Conservation (phyloP, 345 rosid species). For the Salix caprea region DNA sequence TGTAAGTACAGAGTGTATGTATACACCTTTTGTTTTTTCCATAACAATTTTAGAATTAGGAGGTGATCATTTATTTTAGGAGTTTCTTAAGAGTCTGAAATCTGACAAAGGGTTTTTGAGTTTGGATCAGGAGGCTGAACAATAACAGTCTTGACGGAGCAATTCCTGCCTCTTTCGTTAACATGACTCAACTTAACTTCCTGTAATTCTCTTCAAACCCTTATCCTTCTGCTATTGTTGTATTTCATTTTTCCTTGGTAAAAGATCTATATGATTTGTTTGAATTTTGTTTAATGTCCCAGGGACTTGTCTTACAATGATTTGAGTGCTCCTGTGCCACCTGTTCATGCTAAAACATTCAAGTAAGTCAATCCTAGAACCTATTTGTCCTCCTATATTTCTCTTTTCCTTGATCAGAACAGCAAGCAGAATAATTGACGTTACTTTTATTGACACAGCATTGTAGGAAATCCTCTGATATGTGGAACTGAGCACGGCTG, state of each 20-base stretch:
- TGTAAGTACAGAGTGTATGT: constrained; percentile 42
- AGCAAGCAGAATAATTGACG: not conserved
- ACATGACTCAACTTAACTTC: constrained; percentile 74
- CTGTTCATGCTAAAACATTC: constrained; percentile 32
- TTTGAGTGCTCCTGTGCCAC: constrained; percentile 37
- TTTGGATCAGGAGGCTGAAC: constrained; percentile 64
- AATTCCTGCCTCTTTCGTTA: constrained; percentile 66
- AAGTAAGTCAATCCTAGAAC: constrained; percentile 41
- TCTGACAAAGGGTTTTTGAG: constrained; percentile 3
- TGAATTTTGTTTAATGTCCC: not conserved
- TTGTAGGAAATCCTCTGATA: constrained; percentile 76
- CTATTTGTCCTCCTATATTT: constrained; percentile 1
- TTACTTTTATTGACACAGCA: constrained; percentile 36
- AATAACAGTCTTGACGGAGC: constrained; percentile 67
- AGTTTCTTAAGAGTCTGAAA: constrained; percentile 3
- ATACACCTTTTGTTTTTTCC: not conserved
- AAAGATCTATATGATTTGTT: not conserved
- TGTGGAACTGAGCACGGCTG: constrained; percentile 72
- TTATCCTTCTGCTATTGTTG: not conserved
- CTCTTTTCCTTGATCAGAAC: constrained; percentile 8
- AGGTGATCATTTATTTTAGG: not conserved
- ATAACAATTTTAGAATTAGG: not conserved
- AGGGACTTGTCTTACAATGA: constrained; percentile 45
- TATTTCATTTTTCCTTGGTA: not conserved
- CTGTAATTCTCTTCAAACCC: constrained; percentile 46